phyloP scores from a whole-genome alignment of 805 yeast genomes.

The Candida piceae region DNA sequence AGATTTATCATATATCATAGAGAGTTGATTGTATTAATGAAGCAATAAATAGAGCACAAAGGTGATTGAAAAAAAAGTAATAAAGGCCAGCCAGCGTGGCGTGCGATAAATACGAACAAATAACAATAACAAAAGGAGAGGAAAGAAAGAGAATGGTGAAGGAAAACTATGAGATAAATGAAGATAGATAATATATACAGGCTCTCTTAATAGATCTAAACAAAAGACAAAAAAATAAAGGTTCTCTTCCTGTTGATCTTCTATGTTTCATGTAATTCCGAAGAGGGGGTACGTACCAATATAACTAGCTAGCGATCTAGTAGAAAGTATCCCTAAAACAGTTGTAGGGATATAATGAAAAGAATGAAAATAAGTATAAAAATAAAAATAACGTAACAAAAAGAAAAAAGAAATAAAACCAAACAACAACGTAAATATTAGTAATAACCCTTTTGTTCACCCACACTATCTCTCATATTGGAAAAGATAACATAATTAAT shows the following conservation, averaged over 20 bases:
- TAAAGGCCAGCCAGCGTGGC: background rate
- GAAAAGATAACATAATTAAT: no score
- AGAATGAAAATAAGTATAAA: background rate
- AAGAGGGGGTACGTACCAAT: background rate
- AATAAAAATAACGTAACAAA: background rate
- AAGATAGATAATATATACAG: background rate
- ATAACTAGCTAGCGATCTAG: background rate
- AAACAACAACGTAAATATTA: no score
- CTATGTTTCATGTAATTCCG: background rate
- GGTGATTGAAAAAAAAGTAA: background rate
- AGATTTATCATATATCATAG: background rate
- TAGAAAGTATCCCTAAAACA: background rate
- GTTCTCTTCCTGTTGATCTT: background rate
- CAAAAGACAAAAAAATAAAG: no score
- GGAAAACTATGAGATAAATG: background rate
- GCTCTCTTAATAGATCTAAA: no score
- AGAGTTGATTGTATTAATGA: background rate
- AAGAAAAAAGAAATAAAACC: no score
- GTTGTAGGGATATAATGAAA: background rate
- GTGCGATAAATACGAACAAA: background rate
- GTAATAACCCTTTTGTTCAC: no score
- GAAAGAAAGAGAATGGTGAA: background rate
- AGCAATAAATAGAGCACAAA: conserved; percentile 3
- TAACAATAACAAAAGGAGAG: background rate
- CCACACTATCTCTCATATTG: no score